Conservation (phyloP, 108 stramenopile genomes). For the Chaetoceros tenuissimus region DNA sequence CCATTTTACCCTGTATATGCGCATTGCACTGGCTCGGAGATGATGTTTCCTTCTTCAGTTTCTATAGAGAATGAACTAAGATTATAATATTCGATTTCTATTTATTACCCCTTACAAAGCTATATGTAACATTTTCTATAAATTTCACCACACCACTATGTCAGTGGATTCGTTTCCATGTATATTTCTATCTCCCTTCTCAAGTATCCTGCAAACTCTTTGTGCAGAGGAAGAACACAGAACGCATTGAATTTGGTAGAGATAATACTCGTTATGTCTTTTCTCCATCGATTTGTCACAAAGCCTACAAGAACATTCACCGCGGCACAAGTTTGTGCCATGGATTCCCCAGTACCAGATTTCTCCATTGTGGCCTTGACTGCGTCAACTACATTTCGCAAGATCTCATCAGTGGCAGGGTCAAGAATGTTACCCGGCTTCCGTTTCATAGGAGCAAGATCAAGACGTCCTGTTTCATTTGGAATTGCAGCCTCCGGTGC, state of each 20-base stretch:
- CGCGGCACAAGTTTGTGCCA: conserved; percentile 12
- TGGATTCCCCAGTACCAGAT: background rate
- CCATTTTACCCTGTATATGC: conserved; percentile 21
- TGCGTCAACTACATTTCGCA: background rate
- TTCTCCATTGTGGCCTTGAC: background rate
- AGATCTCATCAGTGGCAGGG: background rate
- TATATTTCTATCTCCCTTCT: conserved; percentile 13
- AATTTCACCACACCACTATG: no score
- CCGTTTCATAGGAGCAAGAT: background rate
- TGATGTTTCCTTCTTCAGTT: no score
- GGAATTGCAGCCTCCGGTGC: background rate
- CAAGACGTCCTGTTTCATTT: background rate
- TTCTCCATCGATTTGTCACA: conserved; percentile 13
- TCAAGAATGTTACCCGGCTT: conserved; percentile 2
- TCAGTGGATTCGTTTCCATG: no score
- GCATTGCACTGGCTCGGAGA: conserved; percentile 24
- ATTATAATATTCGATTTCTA: no score
- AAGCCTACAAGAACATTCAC: conserved; percentile 8
- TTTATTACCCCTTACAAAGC: no score
- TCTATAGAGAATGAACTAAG: no score
- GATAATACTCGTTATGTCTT: conserved; percentile 15
- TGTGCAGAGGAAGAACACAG: conserved; percentile 14
- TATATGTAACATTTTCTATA: no score
- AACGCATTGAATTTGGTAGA: conserved; percentile 18
- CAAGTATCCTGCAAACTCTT: conserved; percentile 14